These are phyloP conservation scores for Bathelium albidoporum DNA, from an alignment of 495 filamentous ascomycete species.

Conservation along the genomic window DNA sequence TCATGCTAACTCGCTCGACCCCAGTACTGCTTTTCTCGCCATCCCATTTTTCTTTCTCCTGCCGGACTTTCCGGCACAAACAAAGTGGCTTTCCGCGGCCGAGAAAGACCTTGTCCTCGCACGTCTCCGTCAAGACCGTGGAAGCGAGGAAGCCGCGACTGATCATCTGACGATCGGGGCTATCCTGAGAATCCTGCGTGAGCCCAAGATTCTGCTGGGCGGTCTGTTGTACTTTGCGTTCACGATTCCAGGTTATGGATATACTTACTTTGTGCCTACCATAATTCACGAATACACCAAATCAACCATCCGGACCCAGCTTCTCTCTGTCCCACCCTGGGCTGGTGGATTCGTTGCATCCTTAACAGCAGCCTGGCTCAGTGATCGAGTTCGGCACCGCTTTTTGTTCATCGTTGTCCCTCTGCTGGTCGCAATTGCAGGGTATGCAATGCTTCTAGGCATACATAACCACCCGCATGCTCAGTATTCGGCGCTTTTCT, in stretches of 20 bases:
- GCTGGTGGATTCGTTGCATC: not conserved
- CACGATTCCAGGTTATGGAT: slow-evolving; percentile 26
- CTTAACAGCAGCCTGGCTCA: slow-evolving; percentile 13
- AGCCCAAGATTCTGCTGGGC: slow-evolving; percentile 26
- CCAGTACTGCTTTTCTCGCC: slow-evolving; percentile 31
- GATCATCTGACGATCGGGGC: slow-evolving; percentile 30
- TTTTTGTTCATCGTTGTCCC: slow-evolving; percentile 28
- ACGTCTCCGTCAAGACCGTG: slow-evolving; percentile 16
- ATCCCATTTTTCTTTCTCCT: slow-evolving; percentile 33
- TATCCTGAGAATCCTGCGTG: slow-evolving; percentile 18
- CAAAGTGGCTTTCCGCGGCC: slow-evolving; percentile 31
- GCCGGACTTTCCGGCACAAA: slow-evolving; percentile 35
- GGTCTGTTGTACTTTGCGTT: slow-evolving; percentile 27
- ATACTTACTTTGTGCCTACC: slow-evolving; percentile 26
- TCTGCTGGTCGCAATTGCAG: slow-evolving; percentile 23
- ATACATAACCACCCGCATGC: slow-evolving; percentile 21
- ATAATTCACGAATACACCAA: slow-evolving; percentile 15
- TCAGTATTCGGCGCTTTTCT: slow-evolving; percentile 34
- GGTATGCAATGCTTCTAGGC: slow-evolving; percentile 29
- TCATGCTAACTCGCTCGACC: not conserved
- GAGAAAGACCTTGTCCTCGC: slow-evolving; percentile 33
- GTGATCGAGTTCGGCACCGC: slow-evolving; percentile 30
- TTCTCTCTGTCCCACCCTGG: not conserved
- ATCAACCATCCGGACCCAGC: not conserved
- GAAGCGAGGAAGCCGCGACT: slow-evolving; percentile 9